A percentile compares a stretch with the other conserved stretches of the same genome.
phyloP scores from a whole-genome alignment of 2,329 filamentous ascomycete genomes.

The Colletotrichum sp. region DNA sequence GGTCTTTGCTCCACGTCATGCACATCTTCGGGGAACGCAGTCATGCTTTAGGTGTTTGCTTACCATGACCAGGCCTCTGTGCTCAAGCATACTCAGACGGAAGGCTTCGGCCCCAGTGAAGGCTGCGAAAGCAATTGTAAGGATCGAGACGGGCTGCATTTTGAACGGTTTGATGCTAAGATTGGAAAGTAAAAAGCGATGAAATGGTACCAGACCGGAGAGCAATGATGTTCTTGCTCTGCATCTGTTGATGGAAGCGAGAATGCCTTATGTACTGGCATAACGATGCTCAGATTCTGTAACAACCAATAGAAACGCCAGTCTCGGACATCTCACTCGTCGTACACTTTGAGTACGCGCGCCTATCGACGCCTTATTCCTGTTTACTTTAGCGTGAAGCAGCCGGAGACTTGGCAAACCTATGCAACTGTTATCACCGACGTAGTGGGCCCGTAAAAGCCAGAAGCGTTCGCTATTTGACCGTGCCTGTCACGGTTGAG shows the following conservation, averaged over 20 bases:
- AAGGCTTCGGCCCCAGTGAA: background rate
- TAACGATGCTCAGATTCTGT: background rate
- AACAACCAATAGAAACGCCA: rapidly evolving
- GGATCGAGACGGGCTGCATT: background rate
- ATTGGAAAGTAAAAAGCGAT: rapidly evolving
- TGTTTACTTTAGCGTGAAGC: background rate
- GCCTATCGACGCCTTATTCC: background rate
- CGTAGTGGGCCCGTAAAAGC: rapidly evolving
- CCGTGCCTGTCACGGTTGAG: rapidly evolving
- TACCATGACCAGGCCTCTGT: background rate
- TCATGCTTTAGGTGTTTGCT: rapidly evolving
- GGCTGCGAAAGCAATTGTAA: background rate
- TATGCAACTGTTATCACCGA: background rate
- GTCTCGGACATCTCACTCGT: rapidly evolving
- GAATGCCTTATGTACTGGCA: background rate
- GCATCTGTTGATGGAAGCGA: rapidly evolving
- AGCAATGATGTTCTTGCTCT: rapidly evolving
- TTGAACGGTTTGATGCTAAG: rapidly evolving
- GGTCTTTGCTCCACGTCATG: background rate
- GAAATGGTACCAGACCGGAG: background rate
- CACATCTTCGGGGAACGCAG: rapidly evolving
- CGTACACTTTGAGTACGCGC: rapidly evolving
- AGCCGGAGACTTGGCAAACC: background rate
- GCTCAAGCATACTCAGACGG: background rate
- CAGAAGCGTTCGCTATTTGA: rapidly evolving